Evolutionary conservation across 1,284 basidiomycete species (phyloP), one percentile per base, ranked within the genome.

Genomic region (Gomphus bonarii): DNA sequence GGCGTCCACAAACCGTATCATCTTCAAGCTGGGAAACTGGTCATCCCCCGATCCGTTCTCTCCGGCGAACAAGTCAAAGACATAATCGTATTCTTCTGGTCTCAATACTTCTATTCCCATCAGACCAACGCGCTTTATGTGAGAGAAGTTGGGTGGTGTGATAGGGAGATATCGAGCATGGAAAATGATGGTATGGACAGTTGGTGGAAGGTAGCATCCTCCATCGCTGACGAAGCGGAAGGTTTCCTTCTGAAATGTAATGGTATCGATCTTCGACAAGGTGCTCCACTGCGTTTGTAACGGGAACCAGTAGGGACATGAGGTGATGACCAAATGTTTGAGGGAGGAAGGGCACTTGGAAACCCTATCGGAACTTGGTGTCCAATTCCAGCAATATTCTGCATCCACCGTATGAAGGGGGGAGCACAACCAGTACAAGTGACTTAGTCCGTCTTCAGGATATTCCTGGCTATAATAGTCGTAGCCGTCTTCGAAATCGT

Each of bases 61-160:
- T 18, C 49, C 55, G 25, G 31, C 38, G 25, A 57, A 38, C 20
- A 57, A 14, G 25, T 50, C 43, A 48, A 57, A 51, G 18, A 8
- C 36, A 25, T 42, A 40, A 14, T 57, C 55, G 20, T 33, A 42
- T 50, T 57, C 48, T 12, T 43, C 35, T 14, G 55, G 33, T 11
- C 38, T 10, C 2, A 40, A 16, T 14, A 9, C 28, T 3, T 40
- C 22, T 12, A 11, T 42, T 25, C 55, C 55, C 30, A 14, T 55
- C 47, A 57, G 30, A 42, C 55, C 55, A n/a, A 57, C 16, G 40
- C 47, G 48, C 48, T 57, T 35, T 4, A 44, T 47, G 20, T 31
- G 28, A 20, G 35, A 22, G 28, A 51, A n/a, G 10, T 9, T 20
- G 11, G 25, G 11, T 18, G 36, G n/a, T 36, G 46, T 35, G 10